Percentiles rank a stretch among this genome's conserved stretches.
phyloP scores from a whole-genome alignment of 163 green algal genomes.

The Chlorella variabilis region DNA sequence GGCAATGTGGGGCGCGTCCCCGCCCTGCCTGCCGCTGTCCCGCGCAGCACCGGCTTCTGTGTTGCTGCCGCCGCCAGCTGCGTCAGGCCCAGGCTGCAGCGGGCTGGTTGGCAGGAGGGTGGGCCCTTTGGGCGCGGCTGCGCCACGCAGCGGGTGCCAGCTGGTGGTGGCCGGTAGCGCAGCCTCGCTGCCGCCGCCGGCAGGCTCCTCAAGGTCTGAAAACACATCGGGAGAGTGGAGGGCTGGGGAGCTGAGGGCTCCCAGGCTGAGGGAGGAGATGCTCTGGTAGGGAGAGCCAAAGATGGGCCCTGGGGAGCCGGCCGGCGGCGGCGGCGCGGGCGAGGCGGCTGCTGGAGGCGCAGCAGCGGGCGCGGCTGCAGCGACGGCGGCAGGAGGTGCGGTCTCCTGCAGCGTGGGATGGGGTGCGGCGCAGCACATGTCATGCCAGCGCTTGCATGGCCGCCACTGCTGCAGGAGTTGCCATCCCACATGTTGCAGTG shows the following conservation, averaged over 20 bases:
- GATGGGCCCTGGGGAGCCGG: neutral
- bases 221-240: conserved; percentile 8
- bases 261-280: neutral
- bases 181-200: neutral
- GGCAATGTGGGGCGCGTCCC: no score
- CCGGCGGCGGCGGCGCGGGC: neutral
- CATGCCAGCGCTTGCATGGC: no score
- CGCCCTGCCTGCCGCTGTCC: no score
- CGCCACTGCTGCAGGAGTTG: no score
- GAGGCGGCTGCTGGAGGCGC: neutral
- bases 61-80: neutral
- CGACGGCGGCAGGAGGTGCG: neutral
- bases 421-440: no score
- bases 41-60: no score
- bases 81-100: no score
- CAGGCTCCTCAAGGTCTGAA: conserved; percentile 3
- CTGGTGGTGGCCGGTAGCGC: neutral
- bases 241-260: neutral
- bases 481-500: no score
- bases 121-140: no score
- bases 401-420: no score
- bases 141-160: neutral
- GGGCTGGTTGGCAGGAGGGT: no score
- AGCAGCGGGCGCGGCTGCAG: neutral
- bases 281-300: conserved; percentile 1